A percentile compares a stretch with the other conserved stretches of the same genome.
Conservation (phyloP, 768 basidiomycete genomes). For the Leccinum obscurum region DNA sequence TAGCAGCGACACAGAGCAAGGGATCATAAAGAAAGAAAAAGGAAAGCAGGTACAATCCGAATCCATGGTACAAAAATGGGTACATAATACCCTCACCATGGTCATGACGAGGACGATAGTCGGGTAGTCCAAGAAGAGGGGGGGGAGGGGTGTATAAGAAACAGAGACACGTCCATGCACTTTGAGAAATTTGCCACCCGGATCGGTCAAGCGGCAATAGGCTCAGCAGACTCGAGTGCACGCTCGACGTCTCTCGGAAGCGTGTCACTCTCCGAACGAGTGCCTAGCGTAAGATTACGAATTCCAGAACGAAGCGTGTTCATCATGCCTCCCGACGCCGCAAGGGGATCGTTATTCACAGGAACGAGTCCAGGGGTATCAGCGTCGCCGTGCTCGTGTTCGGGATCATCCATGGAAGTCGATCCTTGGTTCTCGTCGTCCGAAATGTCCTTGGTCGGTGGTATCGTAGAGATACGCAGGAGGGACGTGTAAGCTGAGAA, state of each 20-base stretch:
- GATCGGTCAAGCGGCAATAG: conserved; percentile 11
- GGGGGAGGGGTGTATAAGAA: background rate
- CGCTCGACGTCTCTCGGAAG: conserved; percentile 34
- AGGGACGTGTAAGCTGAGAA: conserved; percentile 81
- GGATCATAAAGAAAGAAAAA: background rate
- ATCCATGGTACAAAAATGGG: background rate
- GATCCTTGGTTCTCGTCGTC: conserved; percentile 32
- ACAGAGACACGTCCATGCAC: background rate
- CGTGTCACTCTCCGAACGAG: conserved; percentile 22
- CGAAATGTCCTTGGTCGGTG: conserved; percentile 46
- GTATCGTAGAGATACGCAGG: conserved; percentile 73
- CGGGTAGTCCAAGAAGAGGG: background rate
- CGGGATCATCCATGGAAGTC: conserved; percentile 28
- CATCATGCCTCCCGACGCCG: conserved; percentile 21
- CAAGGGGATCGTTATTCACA: conserved; percentile 14
- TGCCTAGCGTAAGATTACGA: conserved; percentile 24
- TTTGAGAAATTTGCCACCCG: background rate
- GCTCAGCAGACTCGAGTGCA: conserved; percentile 16
- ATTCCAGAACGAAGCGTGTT: conserved; percentile 27
- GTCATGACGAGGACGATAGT: background rate
- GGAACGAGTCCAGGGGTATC: background rate
- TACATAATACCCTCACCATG: background rate
- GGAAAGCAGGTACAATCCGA: background rate
- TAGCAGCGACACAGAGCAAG: background rate
- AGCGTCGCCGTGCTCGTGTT: conserved; percentile 21